Conservation (phyloP, 805 yeast species). For the Komagataella ulmi region DNA sequence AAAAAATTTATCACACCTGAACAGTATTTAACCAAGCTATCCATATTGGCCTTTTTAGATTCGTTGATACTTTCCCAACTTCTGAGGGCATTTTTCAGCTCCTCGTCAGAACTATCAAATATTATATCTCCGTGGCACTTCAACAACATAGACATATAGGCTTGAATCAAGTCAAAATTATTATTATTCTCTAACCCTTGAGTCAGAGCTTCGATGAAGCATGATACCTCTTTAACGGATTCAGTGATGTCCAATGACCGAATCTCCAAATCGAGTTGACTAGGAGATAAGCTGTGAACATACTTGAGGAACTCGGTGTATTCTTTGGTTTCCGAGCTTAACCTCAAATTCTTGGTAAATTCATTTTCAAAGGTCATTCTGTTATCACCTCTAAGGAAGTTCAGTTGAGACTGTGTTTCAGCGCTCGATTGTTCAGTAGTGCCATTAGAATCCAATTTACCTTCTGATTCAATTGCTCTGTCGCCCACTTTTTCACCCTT, state of each 20-base stretch:
- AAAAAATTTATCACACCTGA: slow-evolving; percentile 65
- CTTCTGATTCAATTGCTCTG: slow-evolving; percentile 40
- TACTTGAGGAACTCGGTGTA: slow-evolving; percentile 37
- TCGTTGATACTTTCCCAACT: slow-evolving; percentile 33
- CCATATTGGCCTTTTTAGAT: slow-evolving; percentile 34
- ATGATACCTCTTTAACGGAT: slow-evolving; percentile 53
- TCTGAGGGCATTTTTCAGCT: slow-evolving; percentile 29
- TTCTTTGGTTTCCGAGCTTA: slow-evolving; percentile 25
- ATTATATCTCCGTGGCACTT: slow-evolving; percentile 78
- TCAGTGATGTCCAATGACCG: slow-evolving; percentile 58
- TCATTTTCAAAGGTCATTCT: slow-evolving; percentile 51
- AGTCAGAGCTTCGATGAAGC: slow-evolving; percentile 56
- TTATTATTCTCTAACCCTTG: slow-evolving; percentile 39
- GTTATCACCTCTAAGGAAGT: slow-evolving; percentile 17
- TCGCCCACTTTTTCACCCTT: slow-evolving; percentile 61
- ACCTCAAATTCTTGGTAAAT: slow-evolving; percentile 55
- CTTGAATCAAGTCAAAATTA: slow-evolving; percentile 71
- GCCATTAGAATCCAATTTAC: slow-evolving; percentile 7
- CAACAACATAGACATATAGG: slow-evolving; percentile 62
- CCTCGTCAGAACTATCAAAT: slow-evolving; percentile 17
- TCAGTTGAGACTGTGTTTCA: slow-evolving; percentile 16
- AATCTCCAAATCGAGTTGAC: slow-evolving; percentile 74
- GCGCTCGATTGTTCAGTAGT: slow-evolving; percentile 13
- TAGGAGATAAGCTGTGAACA: slow-evolving; percentile 54
- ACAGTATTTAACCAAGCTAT: slow-evolving; percentile 63